Percentiles rank a stretch among this genome's conserved stretches.
Evolutionary conservation across 305 asterid genomes (phyloP).

Genomic region (Andrographis paniculata): DNA sequence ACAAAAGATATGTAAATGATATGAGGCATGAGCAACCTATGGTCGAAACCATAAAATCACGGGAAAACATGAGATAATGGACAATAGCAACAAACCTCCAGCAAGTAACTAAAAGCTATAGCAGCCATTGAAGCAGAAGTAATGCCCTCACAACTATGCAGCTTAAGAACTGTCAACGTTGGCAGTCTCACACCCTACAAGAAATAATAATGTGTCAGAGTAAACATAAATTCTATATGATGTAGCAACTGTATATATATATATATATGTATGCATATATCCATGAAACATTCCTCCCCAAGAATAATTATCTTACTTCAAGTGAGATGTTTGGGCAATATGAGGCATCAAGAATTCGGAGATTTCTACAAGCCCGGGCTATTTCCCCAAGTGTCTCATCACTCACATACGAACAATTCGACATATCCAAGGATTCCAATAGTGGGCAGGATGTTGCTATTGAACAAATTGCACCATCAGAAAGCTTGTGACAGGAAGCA

Average conservation of each 20-base stretch:
- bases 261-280: no score
- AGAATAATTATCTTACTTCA: slow-evolving; percentile 41
- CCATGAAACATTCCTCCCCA: no score
- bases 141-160: slow-evolving; percentile 96
- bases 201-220: slow-evolving; percentile 25
- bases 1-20: slow-evolving; percentile 14
- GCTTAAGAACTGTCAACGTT: slow-evolving; percentile 89
- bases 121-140: slow-evolving; percentile 95
- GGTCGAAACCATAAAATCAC: slow-evolving; percentile 8
- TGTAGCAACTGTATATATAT: no score
- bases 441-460: slow-evolving; percentile 88
- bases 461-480: slow-evolving; percentile 95
- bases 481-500: slow-evolving; percentile 96
- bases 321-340: slow-evolving; percentile 95
- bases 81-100: slow-evolving; percentile 57
- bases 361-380: slow-evolving; percentile 63
- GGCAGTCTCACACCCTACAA: slow-evolving; percentile 75
- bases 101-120: slow-evolving; percentile 47
- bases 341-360: slow-evolving; percentile 82
- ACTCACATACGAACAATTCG: slow-evolving; percentile 86
- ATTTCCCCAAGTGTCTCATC: slow-evolving; percentile 89
- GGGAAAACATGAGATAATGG: slow-evolving; percentile 13
- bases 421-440: slow-evolving; percentile 90
- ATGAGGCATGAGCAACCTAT: slow-evolving; percentile 19
- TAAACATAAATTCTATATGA: slow-evolving; percentile 12